Base-by-base conservation (phyloP, 2,329 filamentous ascomycete species). In the Cordyceps sp. region DNA sequence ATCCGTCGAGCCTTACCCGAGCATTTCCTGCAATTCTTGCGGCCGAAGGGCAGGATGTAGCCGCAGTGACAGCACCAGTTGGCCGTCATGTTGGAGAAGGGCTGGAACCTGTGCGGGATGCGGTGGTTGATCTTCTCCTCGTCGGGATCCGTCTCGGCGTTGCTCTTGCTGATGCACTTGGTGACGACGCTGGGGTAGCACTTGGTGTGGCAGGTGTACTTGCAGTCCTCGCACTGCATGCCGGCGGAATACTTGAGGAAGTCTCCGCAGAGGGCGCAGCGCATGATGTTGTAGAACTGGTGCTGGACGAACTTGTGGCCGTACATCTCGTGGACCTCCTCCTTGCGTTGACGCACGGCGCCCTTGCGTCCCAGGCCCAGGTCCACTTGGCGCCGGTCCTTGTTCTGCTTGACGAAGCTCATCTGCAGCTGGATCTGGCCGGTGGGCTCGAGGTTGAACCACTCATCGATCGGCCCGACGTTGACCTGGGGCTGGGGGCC, bases 281-380 rank as follows among this genome's bases (percentile, higher is more conserved):
- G 88, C 90, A 98, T 98, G 50, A 98, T 94, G 67, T 96, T 98
- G 75, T 96, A 98, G 58, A 98, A 98, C 55, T 94, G 90, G 54
- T 94, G 86, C 49, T 90, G 82, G 34, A 96, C 78, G 50, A 98
- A 98, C 60, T 96, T 98, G 75, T 98, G 90, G 30, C 90, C 90
- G 52, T 93, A 94, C 66, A 94, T 93, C 61, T 98, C 90, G 59
- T 94, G 83, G 5, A 98, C 78, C 48, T 96, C 86, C 56, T 98
- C 90, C 62, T 98, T 98, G 49, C 84, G 83, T 59, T 98, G 88
- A 43, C 90, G 83, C 43, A 98, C 85, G 40, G 90, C 90, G 48
- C 88, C 90, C 60, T 94, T 93, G 52, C 90, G 81, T 41, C 84
- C 84, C 40, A 98, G 74, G 49, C 90, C 90, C 36, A 88, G 69